A percentile compares a stretch with the other conserved stretches of the same genome.
Evolutionary conservation across 2,329 filamentous ascomycete species (phyloP).

Genomic region (Incumbomyces lentus): DNA sequence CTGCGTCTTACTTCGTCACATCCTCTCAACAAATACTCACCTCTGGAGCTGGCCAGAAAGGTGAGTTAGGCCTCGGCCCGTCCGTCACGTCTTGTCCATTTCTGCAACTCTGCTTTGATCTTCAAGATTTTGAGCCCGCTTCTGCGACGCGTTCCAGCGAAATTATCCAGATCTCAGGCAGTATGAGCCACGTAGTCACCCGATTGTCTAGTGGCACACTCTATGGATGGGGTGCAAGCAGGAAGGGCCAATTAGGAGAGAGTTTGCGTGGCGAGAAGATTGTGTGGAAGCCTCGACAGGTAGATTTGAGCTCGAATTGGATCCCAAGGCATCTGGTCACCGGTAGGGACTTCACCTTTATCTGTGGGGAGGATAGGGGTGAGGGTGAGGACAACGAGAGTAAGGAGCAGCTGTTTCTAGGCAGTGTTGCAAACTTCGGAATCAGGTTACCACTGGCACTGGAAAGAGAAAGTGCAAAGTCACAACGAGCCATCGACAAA

Average conservation of each 20-base stretch:
- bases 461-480: too few relatives aligned
- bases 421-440: neutral
- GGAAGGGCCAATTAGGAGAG: conserved; percentile 72
- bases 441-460: neutral
- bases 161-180: conserved; percentile 42
- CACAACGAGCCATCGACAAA: neutral
- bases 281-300: conserved; percentile 50
- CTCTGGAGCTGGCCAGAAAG: conserved; percentile 57
- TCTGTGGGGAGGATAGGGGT: conserved; percentile 27
- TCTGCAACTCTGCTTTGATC: conserved; percentile 9
- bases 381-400: conserved; percentile 31
- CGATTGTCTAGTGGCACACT: conserved; percentile 65
- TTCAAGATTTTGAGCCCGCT: conserved; percentile 5
- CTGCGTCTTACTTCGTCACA: conserved; percentile 51
- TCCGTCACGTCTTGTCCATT: conserved; percentile 17
- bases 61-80: conserved; percentile 58
- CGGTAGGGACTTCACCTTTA: conserved; percentile 74
- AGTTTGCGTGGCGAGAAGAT: conserved; percentile 34
- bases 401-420: neutral
- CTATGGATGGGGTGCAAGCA: conserved; percentile 80
- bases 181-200: conserved; percentile 66
- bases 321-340: conserved; percentile 58
- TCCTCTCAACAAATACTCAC: conserved; percentile 46
- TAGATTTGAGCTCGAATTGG: conserved; percentile 49
- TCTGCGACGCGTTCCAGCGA: conserved; percentile 17